Percentiles rank a stretch among this genome's conserved stretches.
Evolutionary conservation across 2,329 filamentous ascomycete genomes (phyloP).

Genomic region (Monilinia vaccinii-corymbosi): DNA sequence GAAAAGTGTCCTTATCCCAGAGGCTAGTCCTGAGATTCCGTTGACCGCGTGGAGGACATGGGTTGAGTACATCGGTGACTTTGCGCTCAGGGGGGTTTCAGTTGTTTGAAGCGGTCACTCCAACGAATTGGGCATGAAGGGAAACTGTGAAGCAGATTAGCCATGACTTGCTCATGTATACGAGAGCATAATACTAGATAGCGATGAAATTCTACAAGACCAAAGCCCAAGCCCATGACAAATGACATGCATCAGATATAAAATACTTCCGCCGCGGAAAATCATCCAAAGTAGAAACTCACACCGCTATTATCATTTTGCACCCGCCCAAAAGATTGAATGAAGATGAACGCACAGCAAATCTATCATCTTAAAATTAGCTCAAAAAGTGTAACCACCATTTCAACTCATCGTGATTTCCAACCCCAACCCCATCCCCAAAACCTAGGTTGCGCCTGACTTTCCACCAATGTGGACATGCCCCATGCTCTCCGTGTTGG

Average conservation of each 20-base stretch:
- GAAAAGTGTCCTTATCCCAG: not conserved
- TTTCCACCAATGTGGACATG: not conserved
- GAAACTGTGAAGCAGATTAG: no score
- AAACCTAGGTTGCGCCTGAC: not conserved
- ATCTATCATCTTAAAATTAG: not conserved
- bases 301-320: not conserved
- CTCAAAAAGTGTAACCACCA: not conserved
- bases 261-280: no score
- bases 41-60: no score
- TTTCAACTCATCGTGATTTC: not conserved
- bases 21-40: fast-evolving
- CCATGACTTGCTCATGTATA: not conserved
- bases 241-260: not conserved
- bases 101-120: not conserved
- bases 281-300: not conserved
- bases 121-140: no score
- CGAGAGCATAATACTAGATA: not conserved
- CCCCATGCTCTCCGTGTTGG: not conserved
- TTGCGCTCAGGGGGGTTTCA: not conserved
- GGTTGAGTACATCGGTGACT: no score
- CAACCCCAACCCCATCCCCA: no score
- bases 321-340: not conserved
- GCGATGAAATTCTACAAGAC: no score
- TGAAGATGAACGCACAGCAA: no score
- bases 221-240: not conserved